Conservation (phyloP, 2,329 filamentous ascomycete species). For the Byssochlamys sp. region DNA sequence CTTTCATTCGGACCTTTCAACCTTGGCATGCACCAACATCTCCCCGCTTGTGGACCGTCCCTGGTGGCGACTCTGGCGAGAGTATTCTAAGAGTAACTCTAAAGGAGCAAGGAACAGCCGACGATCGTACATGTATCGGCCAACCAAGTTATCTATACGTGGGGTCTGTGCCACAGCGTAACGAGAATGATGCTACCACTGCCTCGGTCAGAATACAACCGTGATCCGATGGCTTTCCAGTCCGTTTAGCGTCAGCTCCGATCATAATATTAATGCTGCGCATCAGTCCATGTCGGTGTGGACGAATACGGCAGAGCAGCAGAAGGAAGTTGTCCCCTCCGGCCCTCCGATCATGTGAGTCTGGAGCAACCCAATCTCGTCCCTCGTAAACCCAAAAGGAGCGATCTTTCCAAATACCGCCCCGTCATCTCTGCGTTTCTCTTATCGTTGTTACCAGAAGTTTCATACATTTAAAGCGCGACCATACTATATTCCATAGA, state of each 20-base stretch:
- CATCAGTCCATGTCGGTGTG: neutral
- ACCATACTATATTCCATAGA: neutral
- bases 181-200: neutral
- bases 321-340: conserved; percentile 1
- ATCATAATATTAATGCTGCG: neutral
- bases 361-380: conserved; percentile 5
- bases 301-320: neutral
- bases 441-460: conserved; percentile 10
- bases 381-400: neutral
- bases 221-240: neutral
- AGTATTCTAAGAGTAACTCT: neutral
- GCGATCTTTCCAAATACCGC: conserved; percentile 1
- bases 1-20: neutral
- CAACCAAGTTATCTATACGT: neutral
- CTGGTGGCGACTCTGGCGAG: neutral
- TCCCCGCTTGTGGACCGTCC: neutral
- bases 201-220: neutral
- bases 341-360: conserved; percentile 17
- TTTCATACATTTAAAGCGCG: neutral
- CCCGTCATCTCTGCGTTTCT: neutral
- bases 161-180: neutral
- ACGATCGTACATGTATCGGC: neutral
- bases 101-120: neutral
- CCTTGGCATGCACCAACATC: neutral
- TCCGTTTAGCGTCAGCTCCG: neutral